Evolutionary conservation across 83 land plant species (phyloP).

Genomic region (Picea abies): DNA sequence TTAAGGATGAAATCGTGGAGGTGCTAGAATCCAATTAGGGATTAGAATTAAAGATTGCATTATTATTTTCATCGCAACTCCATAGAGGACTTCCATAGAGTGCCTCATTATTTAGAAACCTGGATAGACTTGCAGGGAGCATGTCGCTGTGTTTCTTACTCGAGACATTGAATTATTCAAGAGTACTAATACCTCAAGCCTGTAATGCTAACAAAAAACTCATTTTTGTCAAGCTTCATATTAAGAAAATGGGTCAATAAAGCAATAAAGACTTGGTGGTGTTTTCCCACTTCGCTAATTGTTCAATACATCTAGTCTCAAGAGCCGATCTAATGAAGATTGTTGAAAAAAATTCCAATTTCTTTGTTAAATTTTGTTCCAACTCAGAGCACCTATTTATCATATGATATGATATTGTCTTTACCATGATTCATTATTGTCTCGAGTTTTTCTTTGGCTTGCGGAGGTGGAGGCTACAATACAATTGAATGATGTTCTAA

Average conservation of each 20-base stretch:
- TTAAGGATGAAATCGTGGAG: neutral
- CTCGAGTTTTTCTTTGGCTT: no score
- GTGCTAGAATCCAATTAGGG: neutral
- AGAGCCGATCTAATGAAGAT: conserved; percentile 28
- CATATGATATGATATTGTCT: no score
- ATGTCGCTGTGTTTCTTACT: neutral
- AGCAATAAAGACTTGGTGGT: conserved; percentile 18
- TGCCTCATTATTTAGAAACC: neutral
- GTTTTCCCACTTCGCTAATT: conserved; percentile 46
- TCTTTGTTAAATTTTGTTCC: no score
- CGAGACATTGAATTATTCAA: conserved; percentile 8
- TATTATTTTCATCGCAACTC: conserved; percentile 15
- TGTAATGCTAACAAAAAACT: conserved; percentile 13
- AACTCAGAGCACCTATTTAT: no score
- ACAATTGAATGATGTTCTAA: no score
- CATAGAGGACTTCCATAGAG: conserved; percentile 39
- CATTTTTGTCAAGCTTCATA: conserved; percentile 11
- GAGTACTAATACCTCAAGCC: neutral
- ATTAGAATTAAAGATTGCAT: neutral
- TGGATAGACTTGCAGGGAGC: conserved; percentile 11
- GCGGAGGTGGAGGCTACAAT: no score
- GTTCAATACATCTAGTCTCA: conserved; percentile 45
- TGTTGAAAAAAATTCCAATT: no score
- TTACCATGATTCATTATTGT: no score
- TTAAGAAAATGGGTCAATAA: conserved; percentile 34